These are phyloP conservation scores for Coemansia sp. DNA, from an alignment of 192 early-diverging fungal genomes.

Conservation along the genomic window DNA sequence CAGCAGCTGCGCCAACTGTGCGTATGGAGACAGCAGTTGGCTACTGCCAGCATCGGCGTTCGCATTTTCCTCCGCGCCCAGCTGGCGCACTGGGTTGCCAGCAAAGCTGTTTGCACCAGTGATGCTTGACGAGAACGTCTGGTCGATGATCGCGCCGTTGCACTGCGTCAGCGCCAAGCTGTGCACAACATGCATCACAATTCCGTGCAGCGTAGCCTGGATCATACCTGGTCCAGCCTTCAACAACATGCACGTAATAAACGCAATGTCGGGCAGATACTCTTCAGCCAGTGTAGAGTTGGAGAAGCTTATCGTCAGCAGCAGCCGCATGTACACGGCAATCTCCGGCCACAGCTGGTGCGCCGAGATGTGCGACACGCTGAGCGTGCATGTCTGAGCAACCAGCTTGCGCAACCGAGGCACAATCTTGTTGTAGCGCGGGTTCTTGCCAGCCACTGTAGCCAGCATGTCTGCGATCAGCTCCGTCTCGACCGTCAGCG, in stretches of 20 bases:
- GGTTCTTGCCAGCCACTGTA: constrained; percentile 74
- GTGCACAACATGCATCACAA: constrained; percentile 90
- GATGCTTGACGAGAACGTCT: constrained; percentile 76
- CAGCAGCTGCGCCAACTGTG: constrained; percentile 59
- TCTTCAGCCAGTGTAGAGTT: constrained; percentile 69
- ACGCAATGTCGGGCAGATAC: constrained; percentile 85
- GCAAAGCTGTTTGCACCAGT: constrained; percentile 69
- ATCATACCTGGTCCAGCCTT: constrained; percentile 84
- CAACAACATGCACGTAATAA: constrained; percentile 80
- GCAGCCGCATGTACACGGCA: constrained; percentile 82
- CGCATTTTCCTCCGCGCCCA: constrained; percentile 17
- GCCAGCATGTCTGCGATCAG: constrained; percentile 85
- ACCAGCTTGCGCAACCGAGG: constrained; percentile 79
- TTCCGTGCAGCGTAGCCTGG: constrained; percentile 88
- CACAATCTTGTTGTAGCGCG: constrained; percentile 78
- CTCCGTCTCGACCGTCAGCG: constrained; percentile 76
- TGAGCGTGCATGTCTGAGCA: constrained; percentile 73
- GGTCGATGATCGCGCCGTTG: constrained; percentile 75
- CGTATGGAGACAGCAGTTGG: constrained; percentile 60
- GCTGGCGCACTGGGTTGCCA: constrained; percentile 52
- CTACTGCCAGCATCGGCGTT: constrained; percentile 31
- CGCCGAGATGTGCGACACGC: constrained; percentile 68
- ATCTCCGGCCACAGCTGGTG: constrained; percentile 93
- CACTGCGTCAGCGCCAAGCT: constrained; percentile 76
- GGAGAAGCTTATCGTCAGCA: constrained; percentile 88